A percentile compares a stretch with the other conserved stretches of the same genome.
phyloP scores from a whole-genome alignment of 805 yeast genomes.

The Isabelozyma gotoi region DNA sequence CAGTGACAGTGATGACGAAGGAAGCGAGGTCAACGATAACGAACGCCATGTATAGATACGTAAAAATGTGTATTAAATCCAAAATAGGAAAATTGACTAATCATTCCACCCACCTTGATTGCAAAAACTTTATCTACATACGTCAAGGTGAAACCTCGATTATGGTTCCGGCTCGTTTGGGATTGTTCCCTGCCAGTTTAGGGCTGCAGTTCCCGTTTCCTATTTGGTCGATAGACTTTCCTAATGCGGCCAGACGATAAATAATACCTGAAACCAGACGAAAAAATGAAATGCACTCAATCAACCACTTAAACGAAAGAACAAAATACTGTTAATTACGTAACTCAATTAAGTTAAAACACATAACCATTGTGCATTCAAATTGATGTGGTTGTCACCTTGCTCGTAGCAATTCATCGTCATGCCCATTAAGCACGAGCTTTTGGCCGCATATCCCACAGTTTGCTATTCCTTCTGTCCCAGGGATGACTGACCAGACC shows the following conservation, averaged over 20 bases:
- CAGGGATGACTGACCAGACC: not conserved
- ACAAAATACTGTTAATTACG: not conserved
- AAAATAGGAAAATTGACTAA: too few relatives aligned
- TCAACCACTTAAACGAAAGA: not conserved
- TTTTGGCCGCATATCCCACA: not conserved
- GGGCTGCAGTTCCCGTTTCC: not conserved
- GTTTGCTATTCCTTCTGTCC: not conserved
- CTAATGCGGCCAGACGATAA: not conserved
- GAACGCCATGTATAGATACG: not conserved
- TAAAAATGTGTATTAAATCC: too few relatives aligned
- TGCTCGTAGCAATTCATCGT: not conserved
- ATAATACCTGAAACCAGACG: not conserved
- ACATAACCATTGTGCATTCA: not conserved
- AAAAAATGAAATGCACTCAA: not conserved
- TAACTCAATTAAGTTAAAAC: not conserved
- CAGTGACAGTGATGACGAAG: constrained; percentile 13
- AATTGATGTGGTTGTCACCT: not conserved
- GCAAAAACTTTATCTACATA: too few relatives aligned
- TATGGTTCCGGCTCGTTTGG: not conserved
- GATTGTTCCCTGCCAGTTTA: not conserved
- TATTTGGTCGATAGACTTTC: not conserved
- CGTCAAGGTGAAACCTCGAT: not conserved
- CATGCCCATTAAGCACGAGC: not conserved
- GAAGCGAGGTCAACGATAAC: constrained; percentile 2
- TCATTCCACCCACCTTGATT: too few relatives aligned